Percentiles rank a stretch among this genome's conserved stretches.
Evolutionary conservation across 306 rosid species (phyloP).

Genomic region (Malus orientalis): DNA sequence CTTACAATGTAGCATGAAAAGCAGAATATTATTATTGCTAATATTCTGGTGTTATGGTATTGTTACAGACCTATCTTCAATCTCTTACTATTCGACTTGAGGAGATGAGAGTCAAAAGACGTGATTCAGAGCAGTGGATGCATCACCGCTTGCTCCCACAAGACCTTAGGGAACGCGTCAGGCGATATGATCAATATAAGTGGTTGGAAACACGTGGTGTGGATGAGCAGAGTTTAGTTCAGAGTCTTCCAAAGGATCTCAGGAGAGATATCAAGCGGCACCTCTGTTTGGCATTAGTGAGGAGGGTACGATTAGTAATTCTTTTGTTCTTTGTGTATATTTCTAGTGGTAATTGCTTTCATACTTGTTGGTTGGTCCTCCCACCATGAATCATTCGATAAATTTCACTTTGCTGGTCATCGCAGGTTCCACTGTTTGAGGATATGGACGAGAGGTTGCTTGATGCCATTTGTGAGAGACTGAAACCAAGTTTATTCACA

Average conservation of each 20-base stretch:
- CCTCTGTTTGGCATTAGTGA: constrained; percentile 93
- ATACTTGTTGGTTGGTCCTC: neutral
- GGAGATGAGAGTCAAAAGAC: constrained; percentile 98
- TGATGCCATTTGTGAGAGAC: constrained; percentile 95
- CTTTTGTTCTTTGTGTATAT: neutral
- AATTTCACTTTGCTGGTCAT: constrained; percentile 16
- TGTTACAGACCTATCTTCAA: constrained; percentile 88
- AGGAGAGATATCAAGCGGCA: constrained; percentile 93
- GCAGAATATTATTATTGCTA: constrained; percentile 10
- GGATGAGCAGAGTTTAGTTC: constrained; percentile 82
- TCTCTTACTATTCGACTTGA: constrained; percentile 95
- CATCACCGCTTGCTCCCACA: constrained; percentile 92
- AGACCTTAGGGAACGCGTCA: constrained; percentile 84
- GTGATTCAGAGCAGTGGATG: constrained; percentile 99
- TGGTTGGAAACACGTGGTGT: constrained; percentile 99
- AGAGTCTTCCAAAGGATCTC: constrained; percentile 95
- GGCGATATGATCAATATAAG: constrained; percentile 96
- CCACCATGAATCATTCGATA: neutral
- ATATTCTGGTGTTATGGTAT: constrained; percentile 24
- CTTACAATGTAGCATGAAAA: neutral
- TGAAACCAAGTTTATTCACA: constrained; percentile 81
- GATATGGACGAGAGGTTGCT: constrained; percentile 94
- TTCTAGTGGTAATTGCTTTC: neutral
- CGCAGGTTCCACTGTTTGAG: constrained; percentile 91
- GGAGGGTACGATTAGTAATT: constrained; percentile 63